Base-by-base conservation (phyloP, 306 rosid genomes). In the Dicorynia guianensis region DNA sequence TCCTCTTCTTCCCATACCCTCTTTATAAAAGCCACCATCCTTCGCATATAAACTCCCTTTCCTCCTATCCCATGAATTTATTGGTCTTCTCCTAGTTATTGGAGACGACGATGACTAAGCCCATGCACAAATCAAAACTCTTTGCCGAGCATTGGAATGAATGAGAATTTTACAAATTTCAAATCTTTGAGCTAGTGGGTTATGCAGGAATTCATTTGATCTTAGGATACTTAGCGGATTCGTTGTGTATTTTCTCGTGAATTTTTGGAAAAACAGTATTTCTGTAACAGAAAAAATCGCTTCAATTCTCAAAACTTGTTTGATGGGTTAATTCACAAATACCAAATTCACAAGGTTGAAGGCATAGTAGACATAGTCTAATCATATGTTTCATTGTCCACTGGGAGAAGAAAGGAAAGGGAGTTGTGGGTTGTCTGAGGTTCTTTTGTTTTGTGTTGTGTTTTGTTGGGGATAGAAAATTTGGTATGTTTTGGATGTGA, bases 261-360 rank as follows among this genome's bases (percentile, higher is more conserved):
- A 25, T 55, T 53, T 50, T 25, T 58, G 7, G 49, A 38, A 78
- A 35, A 67, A 78, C 25, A 35, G 52, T 35, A 14, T 13, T 40
- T 38, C 17, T 5, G 42, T 39, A 62, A 63, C 63, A 40, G 79
- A 38, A 64, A 63, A 39, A 34, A 42, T 7, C 19, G 14, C 70
- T 6, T 74, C 75, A 71, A 78, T 71, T 79, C 74, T 75, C 20
- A 61, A 25, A 5, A 50, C 56, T 50, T 33, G 30, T 72, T 72
- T 65, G 73, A 86, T 89, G 93, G 85, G 84, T 76, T 88, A 85
- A 86, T 83, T 77, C 58, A 76, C 12, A 69, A 20, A 43, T 18
- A 19, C 35, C 48, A 48, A 13, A 65, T 62, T 74, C 66, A n/a
- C 55, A 65, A 57, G 59, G 12, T 13, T 38, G 18, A 39, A 83